Evolutionary conservation across 148 eudicot genomes (phyloP), one percentile per base, ranked within the genome.

Genomic region (Cornus suecica): DNA sequence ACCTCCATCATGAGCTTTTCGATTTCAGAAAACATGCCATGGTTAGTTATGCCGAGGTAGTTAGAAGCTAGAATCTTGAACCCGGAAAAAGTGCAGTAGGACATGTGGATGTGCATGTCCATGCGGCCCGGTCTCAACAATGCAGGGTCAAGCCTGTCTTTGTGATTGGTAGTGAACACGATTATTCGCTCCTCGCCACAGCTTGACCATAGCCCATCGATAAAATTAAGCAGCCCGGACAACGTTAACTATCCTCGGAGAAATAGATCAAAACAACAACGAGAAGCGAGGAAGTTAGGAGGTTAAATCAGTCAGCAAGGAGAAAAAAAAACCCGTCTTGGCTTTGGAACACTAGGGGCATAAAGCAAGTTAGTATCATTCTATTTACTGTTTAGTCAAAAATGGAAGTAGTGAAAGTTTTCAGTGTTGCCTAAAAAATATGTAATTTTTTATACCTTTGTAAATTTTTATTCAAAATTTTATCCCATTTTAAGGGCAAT

Each of bases 31-130:
- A 75, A 62, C 51, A 67, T 32, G 67, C 31, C 54, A 22, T 75
- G 72, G 16, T 28, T 52, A n/a, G n/a, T 54, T 29, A 75, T 22
- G 24, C 68, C 56, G 26, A 67, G 71, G 52, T 75, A 75, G 51
- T 75, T 75, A 2, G 61, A 66, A 69, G 78, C 78, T 3, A 75
- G 32, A 16, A 75, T 60, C 41, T 60, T 75, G 51, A 75, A 75
- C 14, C 51, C 78, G 5, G 61, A 1, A 29, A 71, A 71, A 30
- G 78, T 75, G 14, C 68, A 69, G 29, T 75, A 75, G 11, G 78
- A 66, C 78, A 75, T 75, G 31, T 75, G 78, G 24, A 75, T 75
- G 24, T 75, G 78, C 78, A 75, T 75, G 51, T 75, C 78, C 78
- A 75, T 75, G 48, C 78, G 61, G 3, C 78, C 78, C 4, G 72